phyloP scores from a whole-genome alignment of 176 grass and related monocot species.

The Chrysopogon serrulatus region DNA sequence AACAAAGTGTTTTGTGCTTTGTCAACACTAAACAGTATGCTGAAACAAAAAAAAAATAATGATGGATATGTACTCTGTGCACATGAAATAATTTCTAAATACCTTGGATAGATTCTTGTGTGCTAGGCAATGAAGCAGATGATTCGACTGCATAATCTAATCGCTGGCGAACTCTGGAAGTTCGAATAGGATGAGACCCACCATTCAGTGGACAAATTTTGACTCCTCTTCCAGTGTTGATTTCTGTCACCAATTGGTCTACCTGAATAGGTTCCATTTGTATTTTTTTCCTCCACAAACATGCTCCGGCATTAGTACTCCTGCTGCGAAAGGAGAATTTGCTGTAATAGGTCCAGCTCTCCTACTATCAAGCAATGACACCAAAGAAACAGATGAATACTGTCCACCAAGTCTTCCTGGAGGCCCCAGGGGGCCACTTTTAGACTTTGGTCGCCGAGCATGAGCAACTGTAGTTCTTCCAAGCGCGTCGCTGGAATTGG shows the following conservation, averaged over 20 bases:
- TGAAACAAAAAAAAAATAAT: not conserved
- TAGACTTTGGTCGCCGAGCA: slow-evolving; percentile 62
- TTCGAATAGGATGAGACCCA: slow-evolving; percentile 30
- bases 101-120: slow-evolving; percentile 61
- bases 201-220: slow-evolving; percentile 11
- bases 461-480: slow-evolving; percentile 39
- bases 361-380: slow-evolving; percentile 49
- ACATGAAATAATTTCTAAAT: slow-evolving; percentile 12
- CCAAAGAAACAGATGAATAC: slow-evolving; percentile 52
- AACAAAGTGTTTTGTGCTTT: not conserved
- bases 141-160: slow-evolving; percentile 54
- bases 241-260: not conserved
- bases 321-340: slow-evolving; percentile 74
- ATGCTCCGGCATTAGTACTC: slow-evolving; percentile 69
- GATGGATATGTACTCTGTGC: not conserved
- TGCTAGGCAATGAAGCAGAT: slow-evolving; percentile 66
- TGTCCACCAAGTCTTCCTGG: slow-evolving; percentile 41
- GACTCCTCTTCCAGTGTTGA: slow-evolving; percentile 2
- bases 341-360: slow-evolving; percentile 43
- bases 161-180: slow-evolving; percentile 33
- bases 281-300: slow-evolving; percentile 19
- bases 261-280: slow-evolving; percentile 1
- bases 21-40: not conserved
- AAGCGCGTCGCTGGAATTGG: slow-evolving; percentile 47
- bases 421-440: slow-evolving; percentile 84